Conservation (phyloP, 163 green algal species). For the Scenedesmus sp. region DNA sequence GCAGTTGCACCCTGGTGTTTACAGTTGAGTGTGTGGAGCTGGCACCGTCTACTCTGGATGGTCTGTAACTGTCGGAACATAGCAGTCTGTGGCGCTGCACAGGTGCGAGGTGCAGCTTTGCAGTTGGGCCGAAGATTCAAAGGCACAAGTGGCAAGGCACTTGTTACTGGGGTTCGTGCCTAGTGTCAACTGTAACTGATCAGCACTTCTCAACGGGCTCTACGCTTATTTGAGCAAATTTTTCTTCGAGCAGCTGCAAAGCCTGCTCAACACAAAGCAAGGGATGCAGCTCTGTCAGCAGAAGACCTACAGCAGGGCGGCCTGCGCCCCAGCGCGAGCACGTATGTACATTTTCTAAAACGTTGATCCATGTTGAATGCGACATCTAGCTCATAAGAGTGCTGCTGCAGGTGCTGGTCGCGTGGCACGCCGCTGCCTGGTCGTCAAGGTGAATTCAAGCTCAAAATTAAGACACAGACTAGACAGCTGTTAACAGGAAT, state of each 20-base stretch:
- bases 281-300: constrained; percentile 50
- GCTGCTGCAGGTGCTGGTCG: constrained; percentile 16
- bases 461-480: not conserved
- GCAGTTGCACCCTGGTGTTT: not conserved
- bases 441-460: constrained; percentile 31
- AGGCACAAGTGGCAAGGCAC: not conserved
- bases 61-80: not conserved
- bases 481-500: not conserved
- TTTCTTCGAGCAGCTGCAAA: constrained; percentile 1
- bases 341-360: not conserved
- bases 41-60: not conserved
- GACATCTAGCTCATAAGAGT: not conserved
- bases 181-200: not conserved
- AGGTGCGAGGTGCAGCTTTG: not conserved
- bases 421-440: constrained; percentile 5
- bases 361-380: not conserved
- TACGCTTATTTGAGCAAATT: too few relatives aligned
- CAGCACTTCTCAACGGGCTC: not conserved
- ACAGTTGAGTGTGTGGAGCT: not conserved
- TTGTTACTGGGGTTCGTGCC: constrained; percentile 6
- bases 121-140: not conserved
- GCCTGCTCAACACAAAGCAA: not conserved
- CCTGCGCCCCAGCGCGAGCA: constrained; percentile 13
- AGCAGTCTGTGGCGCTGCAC: not conserved
- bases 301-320: constrained; percentile 14